Evolutionary conservation across 768 basidiomycete species (phyloP).

Genomic region (Tephrocybe sp.): DNA sequence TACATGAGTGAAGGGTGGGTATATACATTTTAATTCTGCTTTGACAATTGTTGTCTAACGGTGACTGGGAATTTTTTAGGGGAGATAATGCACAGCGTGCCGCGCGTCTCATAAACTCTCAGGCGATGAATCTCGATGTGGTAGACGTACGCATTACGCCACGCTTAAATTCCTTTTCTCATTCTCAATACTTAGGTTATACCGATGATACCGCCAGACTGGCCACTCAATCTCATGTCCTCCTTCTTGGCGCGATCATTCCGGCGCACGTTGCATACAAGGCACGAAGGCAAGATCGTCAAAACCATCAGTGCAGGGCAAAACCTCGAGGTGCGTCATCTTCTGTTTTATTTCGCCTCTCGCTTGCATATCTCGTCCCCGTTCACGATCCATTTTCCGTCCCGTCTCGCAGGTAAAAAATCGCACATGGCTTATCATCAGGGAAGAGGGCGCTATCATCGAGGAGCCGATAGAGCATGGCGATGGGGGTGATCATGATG

Average conservation of each 20-base stretch:
- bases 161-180: neutral
- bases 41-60: neutral
- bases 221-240: constrained; percentile 72
- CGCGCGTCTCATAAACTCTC: constrained; percentile 71
- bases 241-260: constrained; percentile 80
- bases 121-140: constrained; percentile 75
- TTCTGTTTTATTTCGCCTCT: neutral
- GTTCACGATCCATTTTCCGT: neutral
- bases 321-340: constrained; percentile 58
- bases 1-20: constrained; percentile 77
- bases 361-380: neutral
- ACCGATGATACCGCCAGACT: constrained; percentile 63
- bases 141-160: constrained; percentile 55
- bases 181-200: constrained; percentile 47
- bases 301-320: constrained; percentile 78
- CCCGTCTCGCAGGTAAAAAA: constrained; percentile 49
- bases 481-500: constrained; percentile 26
- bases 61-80: constrained; percentile 27
- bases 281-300: constrained; percentile 70
- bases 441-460: constrained; percentile 63
- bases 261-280: constrained; percentile 67
- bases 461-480: constrained; percentile 56
- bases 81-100: constrained; percentile 55
- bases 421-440: constrained; percentile 50
- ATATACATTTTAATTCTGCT: constrained; percentile 10